Percentiles rank a stretch among this genome's conserved stretches.
Evolutionary conservation across 2,329 filamentous ascomycete genomes (phyloP).

Genomic region (Alternaria gansuensis): DNA sequence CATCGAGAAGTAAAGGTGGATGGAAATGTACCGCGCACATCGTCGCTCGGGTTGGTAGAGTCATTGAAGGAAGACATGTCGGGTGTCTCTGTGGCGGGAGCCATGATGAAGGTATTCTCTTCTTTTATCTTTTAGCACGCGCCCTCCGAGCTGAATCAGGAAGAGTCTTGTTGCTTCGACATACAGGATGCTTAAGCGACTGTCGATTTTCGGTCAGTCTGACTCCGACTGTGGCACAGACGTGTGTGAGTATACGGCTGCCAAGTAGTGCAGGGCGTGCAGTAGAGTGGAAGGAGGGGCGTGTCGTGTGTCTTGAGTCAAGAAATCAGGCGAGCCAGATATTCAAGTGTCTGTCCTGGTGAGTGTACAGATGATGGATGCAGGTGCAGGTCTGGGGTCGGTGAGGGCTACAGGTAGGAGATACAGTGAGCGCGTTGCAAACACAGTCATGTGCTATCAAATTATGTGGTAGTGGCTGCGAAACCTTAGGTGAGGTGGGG

Average conservation of each 20-base stretch:
- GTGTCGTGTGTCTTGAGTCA: slow-evolving; percentile 14
- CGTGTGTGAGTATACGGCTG: slow-evolving; percentile 8
- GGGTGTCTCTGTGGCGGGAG: slow-evolving; percentile 25
- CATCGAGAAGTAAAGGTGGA: background rate
- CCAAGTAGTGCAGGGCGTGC: slow-evolving; percentile 15
- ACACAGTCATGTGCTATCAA: slow-evolving; percentile 25
- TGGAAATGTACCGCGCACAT: slow-evolving; percentile 60
- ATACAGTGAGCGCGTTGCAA: slow-evolving; percentile 2
- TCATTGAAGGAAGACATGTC: slow-evolving; percentile 44
- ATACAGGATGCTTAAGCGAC: slow-evolving; percentile 15
- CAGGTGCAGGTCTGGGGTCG: slow-evolving; percentile 15
- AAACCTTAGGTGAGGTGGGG: slow-evolving; percentile 17
- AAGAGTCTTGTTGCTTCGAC: slow-evolving; percentile 12
- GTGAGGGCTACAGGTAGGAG: background rate
- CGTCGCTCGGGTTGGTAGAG: slow-evolving; percentile 55
- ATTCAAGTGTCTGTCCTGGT: background rate
- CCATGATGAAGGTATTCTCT: slow-evolving; percentile 21
- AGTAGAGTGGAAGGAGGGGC: slow-evolving; percentile 18
- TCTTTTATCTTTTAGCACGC: slow-evolving; percentile 30
- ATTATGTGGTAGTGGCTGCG: slow-evolving; percentile 23
- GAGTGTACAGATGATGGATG: background rate
- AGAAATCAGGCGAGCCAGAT: slow-evolving; percentile 5
- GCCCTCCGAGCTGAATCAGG: slow-evolving; percentile 1
- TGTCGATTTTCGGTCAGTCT: slow-evolving; percentile 27
- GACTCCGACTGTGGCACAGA: slow-evolving; percentile 22